Evolutionary conservation across 2,329 filamentous ascomycete species (phyloP).

Genomic region (Nothophoma quercina): DNA sequence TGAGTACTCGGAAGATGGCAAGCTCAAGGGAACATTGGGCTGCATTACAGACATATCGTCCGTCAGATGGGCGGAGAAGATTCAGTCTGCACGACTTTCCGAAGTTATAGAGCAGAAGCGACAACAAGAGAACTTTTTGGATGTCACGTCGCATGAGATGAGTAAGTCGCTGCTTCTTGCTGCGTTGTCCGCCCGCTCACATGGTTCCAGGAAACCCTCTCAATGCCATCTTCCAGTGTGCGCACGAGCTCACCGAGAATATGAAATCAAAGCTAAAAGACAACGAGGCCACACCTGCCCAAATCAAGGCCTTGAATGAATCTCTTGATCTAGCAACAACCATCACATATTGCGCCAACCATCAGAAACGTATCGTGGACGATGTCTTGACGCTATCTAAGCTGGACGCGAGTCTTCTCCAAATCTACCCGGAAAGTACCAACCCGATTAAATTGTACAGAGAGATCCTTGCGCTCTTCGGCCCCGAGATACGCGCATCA

Average conservation of each 20-base stretch:
- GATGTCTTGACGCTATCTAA: slow-evolving; percentile 31
- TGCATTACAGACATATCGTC: slow-evolving; percentile 86
- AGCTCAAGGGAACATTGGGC: slow-evolving; percentile 76
- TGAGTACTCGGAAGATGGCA: slow-evolving; percentile 68
- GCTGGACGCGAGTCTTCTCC: slow-evolving; percentile 31
- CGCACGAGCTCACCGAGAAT: slow-evolving; percentile 64
- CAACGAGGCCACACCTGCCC: slow-evolving; percentile 53
- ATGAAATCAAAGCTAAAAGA: slow-evolving; percentile 62
- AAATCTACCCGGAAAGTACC: slow-evolving; percentile 26
- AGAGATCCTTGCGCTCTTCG: slow-evolving; percentile 24
- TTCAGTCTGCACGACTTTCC: slow-evolving; percentile 76
- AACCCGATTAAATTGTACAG: slow-evolving; percentile 36
- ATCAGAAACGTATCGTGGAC: slow-evolving; percentile 42
- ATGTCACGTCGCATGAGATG: slow-evolving; percentile 78
- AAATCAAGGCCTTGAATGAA: slow-evolving; percentile 62
- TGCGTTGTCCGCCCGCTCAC: background rate
- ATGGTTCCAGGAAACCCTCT: slow-evolving; percentile 64
- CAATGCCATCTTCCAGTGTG: slow-evolving; percentile 75
- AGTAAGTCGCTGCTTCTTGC: slow-evolving; percentile 42
- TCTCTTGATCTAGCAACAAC: slow-evolving; percentile 56
- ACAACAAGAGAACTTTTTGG: slow-evolving; percentile 81
- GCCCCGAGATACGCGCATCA: slow-evolving; percentile 19
- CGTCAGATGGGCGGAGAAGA: slow-evolving; percentile 81
- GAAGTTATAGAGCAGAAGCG: slow-evolving; percentile 81
- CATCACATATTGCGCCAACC: slow-evolving; percentile 38